These are phyloP conservation scores for Paramecium tetraurelia DNA, from an alignment of 73 alveolate species.

Conservation along the genomic window DNA sequence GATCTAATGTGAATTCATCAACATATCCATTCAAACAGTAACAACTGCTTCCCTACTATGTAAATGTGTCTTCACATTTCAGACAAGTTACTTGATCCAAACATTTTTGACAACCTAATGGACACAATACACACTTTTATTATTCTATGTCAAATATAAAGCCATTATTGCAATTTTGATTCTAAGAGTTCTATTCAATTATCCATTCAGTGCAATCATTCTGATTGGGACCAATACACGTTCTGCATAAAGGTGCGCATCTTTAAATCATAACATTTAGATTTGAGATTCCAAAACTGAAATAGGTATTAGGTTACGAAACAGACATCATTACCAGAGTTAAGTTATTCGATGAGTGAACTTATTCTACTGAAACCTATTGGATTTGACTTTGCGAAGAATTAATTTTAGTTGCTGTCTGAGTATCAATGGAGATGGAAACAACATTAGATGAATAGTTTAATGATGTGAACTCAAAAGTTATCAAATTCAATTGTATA, in stretches of 20 bases:
- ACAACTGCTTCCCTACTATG: conserved; percentile 7
- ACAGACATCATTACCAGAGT: not conserved
- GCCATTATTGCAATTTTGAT: not conserved
- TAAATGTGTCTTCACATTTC: not conserved
- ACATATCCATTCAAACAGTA: not conserved
- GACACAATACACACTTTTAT: conserved; percentile 17
- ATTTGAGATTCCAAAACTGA: not conserved
- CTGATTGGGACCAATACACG: not conserved
- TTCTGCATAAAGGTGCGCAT: not conserved
- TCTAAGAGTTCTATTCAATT: not conserved
- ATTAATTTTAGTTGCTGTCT: not conserved
- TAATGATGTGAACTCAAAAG: not conserved
- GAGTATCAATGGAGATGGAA: not conserved
- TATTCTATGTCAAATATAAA: not conserved
- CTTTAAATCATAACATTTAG: not conserved
- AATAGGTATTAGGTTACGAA: not conserved
- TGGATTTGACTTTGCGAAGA: not conserved
- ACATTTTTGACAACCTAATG: not conserved
- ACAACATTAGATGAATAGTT: not conserved
- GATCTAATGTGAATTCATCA: not conserved
- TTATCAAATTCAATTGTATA: not conserved
- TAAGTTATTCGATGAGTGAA: not conserved
- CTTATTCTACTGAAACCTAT: not conserved
- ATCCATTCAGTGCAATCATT: conserved; percentile 18
- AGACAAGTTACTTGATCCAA: not conserved